Percentiles rank a stretch among this genome's conserved stretches.
These are phyloP conservation scores for Termitomyces sp. DNA, from an alignment of 768 basidiomycete species.

Conservation along the genomic window DNA sequence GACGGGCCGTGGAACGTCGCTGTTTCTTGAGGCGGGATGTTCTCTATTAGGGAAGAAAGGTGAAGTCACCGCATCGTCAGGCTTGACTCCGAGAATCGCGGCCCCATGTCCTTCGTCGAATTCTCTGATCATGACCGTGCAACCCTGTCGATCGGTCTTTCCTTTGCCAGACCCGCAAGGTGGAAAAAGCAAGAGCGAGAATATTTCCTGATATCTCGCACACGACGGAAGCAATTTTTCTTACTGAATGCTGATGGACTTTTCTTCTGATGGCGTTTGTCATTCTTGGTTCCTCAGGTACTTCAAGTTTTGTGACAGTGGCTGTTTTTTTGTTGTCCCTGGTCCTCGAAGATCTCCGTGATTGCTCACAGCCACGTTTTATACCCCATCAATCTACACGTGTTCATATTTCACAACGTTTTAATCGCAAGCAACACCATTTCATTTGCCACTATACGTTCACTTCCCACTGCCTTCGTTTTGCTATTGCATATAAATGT, in stretches of 20 bases:
- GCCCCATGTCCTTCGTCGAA: neutral
- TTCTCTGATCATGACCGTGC: neutral
- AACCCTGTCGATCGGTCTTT: neutral
- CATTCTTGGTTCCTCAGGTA: neutral
- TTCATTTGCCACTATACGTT: neutral
- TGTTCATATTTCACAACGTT: neutral
- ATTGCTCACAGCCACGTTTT: neutral
- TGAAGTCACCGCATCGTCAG: neutral
- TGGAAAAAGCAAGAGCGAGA: neutral
- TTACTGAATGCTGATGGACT: neutral
- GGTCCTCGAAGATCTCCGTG: no score
- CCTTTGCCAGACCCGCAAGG: neutral
- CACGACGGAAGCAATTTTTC: neutral
- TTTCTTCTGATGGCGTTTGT: neutral
- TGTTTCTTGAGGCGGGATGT: constrained; percentile 5
- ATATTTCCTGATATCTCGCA: neutral
- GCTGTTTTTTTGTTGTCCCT: no score
- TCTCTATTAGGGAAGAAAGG: neutral
- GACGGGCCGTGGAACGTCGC: constrained; percentile 6
- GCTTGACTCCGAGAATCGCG: neutral
- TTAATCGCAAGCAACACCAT: neutral
- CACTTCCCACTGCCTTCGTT: neutral
- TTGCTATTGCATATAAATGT: neutral
- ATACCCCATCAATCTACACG: neutral
- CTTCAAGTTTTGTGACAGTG: no score